Evolutionary conservation across 768 basidiomycete genomes (phyloP), one percentile per base, ranked within the genome.

Genomic region (Termitomyces sp.): DNA sequence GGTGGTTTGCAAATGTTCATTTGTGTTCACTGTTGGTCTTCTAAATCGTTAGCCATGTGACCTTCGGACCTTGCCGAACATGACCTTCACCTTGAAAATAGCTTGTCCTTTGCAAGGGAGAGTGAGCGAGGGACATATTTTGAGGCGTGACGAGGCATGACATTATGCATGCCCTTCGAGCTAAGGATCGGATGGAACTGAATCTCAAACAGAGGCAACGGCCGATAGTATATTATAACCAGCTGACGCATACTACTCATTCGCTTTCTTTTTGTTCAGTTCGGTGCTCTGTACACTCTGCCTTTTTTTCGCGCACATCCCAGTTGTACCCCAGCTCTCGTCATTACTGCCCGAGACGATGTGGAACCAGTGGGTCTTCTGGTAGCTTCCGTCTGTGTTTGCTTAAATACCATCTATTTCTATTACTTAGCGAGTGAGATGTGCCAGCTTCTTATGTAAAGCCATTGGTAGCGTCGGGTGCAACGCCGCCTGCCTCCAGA

Each of bases 401-500:
- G 18, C 47, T 30, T 14, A 32, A 41, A 33, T 26, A 49, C 9
- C 16, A 2, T 20, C 10, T 41, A 50, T 44, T 23, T 20, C 10
- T 41, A 50, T 44, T 23, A 23, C 23, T 1, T 2, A 58, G 57
- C 10, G 44, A 18, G 5, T 33, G 65, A 60, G 51, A 63, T 58
- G 54, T 59, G 63, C 16, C 62, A 63, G 49, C 46, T 55, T 50
- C 50, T 56, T 18, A n/a, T n/a, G n/a, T n/a, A 58, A 62, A 18
- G 54, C 61, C 10, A 60, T 66, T 30, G 65, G 65, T 36, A 52
- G 57, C n/a, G 46, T 64, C 28, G 59, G 52, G 18, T 66, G 65
- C 57, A 66, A 66, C 55, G 35, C 60, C 26, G 59, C 61, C 4
- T 63, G 63, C 35, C 14, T 62, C 10, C 44, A 64, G 52, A 66